Evolutionary conservation across 2,329 filamentous ascomycete species (phyloP).

Genomic region (Pseudogymnoascus sp.): DNA sequence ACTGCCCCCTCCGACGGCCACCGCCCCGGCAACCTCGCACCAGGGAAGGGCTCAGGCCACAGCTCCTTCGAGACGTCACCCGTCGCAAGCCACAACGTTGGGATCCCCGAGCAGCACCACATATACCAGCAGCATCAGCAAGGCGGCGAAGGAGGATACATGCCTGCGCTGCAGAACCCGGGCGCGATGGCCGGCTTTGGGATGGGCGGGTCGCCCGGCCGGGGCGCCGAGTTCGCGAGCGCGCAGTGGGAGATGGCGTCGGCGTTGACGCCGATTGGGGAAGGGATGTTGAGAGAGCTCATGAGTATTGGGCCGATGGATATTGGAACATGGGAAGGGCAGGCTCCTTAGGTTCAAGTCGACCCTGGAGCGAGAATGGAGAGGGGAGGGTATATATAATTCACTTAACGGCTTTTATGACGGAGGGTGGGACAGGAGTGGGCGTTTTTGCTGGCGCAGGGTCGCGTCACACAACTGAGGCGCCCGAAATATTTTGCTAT

Average conservation of each 20-base stretch:
- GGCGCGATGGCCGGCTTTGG: neutral
- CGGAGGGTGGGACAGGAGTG: neutral
- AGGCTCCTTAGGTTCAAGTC: neutral
- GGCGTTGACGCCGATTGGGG: slow-evolving; percentile 47
- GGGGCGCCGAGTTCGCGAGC: neutral
- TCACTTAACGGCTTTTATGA: neutral
- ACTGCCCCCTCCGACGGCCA: slow-evolving; percentile 39
- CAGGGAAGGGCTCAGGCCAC: slow-evolving; percentile 17
- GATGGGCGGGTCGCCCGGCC: neutral
- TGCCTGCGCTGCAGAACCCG: neutral
- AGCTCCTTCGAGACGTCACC: slow-evolving; percentile 47
- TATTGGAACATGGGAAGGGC: slow-evolving; percentile 47
- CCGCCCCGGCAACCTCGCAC: neutral
- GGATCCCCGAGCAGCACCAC: neutral
- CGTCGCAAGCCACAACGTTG: slow-evolving; percentile 22
- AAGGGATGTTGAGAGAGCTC: slow-evolving; percentile 48
- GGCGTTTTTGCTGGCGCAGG: neutral
- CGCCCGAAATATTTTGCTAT: neutral
- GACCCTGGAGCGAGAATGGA: neutral
- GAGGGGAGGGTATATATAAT: neutral
- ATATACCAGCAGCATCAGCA: slow-evolving; percentile 4
- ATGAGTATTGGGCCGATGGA: slow-evolving; percentile 54
- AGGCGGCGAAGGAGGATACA: neutral
- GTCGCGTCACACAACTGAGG: neutral
- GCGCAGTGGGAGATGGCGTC: slow-evolving; percentile 31